Evolutionary conservation across 139 green algal genomes (phyloP).

Genomic region (Parachlorella kessleri): DNA sequence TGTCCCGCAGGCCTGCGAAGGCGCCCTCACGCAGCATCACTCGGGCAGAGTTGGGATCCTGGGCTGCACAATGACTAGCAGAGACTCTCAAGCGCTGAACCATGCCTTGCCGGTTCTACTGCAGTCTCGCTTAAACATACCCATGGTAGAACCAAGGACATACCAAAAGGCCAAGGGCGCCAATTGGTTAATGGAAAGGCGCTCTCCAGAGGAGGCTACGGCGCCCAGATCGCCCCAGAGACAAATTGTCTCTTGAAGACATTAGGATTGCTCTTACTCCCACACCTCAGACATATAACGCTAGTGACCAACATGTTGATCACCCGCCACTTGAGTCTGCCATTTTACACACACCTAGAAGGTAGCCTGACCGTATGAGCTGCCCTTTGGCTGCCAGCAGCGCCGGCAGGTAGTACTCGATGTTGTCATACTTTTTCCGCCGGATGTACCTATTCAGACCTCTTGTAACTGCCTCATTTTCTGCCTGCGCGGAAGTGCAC

Average conservation of each 20-base stretch:
- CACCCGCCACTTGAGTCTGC: too few relatives aligned
- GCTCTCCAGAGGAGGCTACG: too few relatives aligned
- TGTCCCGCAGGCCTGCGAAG: conserved; percentile 37
- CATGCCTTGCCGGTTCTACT: not conserved
- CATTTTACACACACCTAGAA: conserved; percentile 39
- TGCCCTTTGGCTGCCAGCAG: conserved; percentile 34
- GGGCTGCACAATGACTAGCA: conserved; percentile 5
- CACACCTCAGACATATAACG: too few relatives aligned
- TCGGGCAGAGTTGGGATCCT: conserved; percentile 19
- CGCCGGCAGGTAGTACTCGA: conserved; percentile 42
- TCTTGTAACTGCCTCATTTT: conserved; percentile 32
- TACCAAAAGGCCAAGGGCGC: too few relatives aligned
- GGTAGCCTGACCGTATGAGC: conserved; percentile 31
- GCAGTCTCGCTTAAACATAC: not conserved
- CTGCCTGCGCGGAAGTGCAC: too few relatives aligned
- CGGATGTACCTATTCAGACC: conserved; percentile 37
- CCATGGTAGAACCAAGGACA: too few relatives aligned
- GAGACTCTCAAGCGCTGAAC: not conserved
- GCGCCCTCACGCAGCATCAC: conserved; percentile 31
- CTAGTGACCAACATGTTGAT: too few relatives aligned
- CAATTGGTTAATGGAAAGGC: too few relatives aligned
- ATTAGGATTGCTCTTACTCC: too few relatives aligned
- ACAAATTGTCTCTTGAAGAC: too few relatives aligned
- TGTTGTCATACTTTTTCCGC: conserved; percentile 37
- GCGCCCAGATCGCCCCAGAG: too few relatives aligned